These are phyloP conservation scores for Skeletonema tropicum DNA, from an alignment of 108 stramenopile species.

Conservation along the genomic window DNA sequence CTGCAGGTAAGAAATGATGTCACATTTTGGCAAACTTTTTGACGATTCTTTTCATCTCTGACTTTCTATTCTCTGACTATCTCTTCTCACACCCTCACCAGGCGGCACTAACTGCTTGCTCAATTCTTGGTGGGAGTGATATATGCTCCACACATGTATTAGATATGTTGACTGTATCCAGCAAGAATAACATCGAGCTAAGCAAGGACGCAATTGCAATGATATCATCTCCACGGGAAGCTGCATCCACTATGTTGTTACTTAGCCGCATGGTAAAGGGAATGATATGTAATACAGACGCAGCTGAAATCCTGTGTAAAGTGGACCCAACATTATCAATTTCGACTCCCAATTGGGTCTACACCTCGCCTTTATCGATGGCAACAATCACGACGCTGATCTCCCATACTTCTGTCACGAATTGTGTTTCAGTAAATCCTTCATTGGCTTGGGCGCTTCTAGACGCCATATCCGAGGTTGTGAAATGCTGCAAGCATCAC, in stretches of 20 bases:
- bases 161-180: not conserved
- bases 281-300: conserved; percentile 16
- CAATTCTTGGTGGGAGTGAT: conserved; percentile 31
- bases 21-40: not conserved
- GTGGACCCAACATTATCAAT: conserved; percentile 19
- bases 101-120: conserved; percentile 28
- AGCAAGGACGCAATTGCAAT: not conserved
- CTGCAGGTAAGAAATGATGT: conserved; percentile 7
- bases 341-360: conserved; percentile 29
- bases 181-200: not conserved
- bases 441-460: conserved; percentile 40
- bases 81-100: not conserved
- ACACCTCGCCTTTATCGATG: not conserved
- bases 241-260: conserved; percentile 32
- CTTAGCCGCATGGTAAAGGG: conserved; percentile 48
- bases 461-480: conserved; percentile 32
- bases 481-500: conserved; percentile 12
- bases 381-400: conserved; percentile 15
- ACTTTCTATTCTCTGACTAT: not conserved
- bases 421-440: conserved; percentile 17
- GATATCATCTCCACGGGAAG: conserved; percentile 27
- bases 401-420: conserved; percentile 8
- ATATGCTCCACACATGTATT: conserved; percentile 11
- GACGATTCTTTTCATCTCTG: not conserved
- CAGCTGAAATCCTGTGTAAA: conserved; percentile 7